phyloP scores from a whole-genome alignment of 495 filamentous ascomycete genomes.

The Hypoxylon trugodes region DNA sequence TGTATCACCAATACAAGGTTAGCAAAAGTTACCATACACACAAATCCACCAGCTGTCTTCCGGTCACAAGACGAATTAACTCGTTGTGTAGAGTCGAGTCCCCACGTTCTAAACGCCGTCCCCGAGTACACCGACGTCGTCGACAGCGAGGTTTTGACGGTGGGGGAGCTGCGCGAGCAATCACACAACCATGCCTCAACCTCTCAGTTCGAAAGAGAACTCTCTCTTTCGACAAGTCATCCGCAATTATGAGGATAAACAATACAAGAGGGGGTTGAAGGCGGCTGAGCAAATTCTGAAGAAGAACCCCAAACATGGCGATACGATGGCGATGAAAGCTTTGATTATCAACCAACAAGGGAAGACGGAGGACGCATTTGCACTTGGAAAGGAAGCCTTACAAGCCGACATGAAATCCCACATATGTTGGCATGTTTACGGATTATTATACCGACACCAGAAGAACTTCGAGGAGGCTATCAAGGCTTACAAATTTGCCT shows the following conservation, averaged over 20 bases:
- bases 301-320: constrained; percentile 94
- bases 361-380: constrained; percentile 91
- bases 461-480: constrained; percentile 99
- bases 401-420: constrained; percentile 97
- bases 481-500: constrained; percentile 96
- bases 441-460: constrained; percentile 86
- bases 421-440: constrained; percentile 99
- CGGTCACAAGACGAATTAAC: constrained; percentile 4
- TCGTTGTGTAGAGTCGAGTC: constrained; percentile 11
- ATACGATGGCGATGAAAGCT: constrained; percentile 99
- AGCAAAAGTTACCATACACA: not conserved
- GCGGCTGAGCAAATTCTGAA: constrained; percentile 92
- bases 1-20: not conserved
- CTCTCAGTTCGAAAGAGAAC: constrained; percentile 86
- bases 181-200: constrained; percentile 73
- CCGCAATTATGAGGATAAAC: constrained; percentile 95
- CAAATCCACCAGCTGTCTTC: not conserved
- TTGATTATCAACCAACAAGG: constrained; percentile 92
- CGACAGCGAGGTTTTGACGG: constrained; percentile 6
- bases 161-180: constrained; percentile 18
- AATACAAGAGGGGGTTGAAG: constrained; percentile 97
- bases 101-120: not conserved
- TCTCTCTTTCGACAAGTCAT: constrained; percentile 93
- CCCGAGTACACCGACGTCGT: not conserved
- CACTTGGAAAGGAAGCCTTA: constrained; percentile 87